Conservation (phyloP, 2,329 filamentous ascomycete species). For the Aspergillus brunneoviolaceus region DNA sequence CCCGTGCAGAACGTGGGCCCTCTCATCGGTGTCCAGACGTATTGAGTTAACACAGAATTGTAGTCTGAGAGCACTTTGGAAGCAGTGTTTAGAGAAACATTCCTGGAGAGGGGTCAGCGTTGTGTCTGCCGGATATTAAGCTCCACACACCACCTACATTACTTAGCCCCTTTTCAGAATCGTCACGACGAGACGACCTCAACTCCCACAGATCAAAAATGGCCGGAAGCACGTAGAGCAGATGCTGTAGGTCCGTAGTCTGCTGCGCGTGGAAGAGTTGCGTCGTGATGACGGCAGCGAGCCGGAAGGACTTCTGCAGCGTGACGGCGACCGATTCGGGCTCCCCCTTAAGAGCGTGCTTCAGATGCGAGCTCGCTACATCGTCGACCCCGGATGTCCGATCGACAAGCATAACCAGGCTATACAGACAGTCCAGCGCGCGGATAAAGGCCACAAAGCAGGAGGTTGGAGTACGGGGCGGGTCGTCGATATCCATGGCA, state of each 20-base stretch:
- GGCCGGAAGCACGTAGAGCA: constrained; percentile 36
- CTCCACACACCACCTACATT: constrained; percentile 28
- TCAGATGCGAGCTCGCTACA: constrained; percentile 40
- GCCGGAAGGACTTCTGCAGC: constrained; percentile 36
- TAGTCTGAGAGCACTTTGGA: constrained; percentile 36
- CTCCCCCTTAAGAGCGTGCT: constrained; percentile 40
- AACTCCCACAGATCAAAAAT: constrained; percentile 40
- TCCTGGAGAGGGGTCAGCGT: constrained; percentile 22
- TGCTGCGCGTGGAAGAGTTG: constrained; percentile 30
- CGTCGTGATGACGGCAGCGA: constrained; percentile 32
- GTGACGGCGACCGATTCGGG: constrained; percentile 35
- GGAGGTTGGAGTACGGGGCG: constrained; percentile 29
- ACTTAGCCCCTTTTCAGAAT: constrained; percentile 33
- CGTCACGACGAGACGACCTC: constrained; percentile 35
- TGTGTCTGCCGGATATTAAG: background rate
- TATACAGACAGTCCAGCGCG: constrained; percentile 36
- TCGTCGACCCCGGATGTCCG: constrained; percentile 28
- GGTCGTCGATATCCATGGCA: constrained; percentile 32
- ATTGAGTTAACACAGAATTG: constrained; percentile 28
- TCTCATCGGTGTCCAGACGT: constrained; percentile 33
- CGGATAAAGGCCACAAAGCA: constrained; percentile 37
- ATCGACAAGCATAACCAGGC: constrained; percentile 29
- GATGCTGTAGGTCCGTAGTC: constrained; percentile 34
- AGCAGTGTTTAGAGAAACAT: constrained; percentile 35
- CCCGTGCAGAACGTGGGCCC: constrained; percentile 30